Evolutionary conservation across 108 stramenopile species (phyloP), one percentile per base, ranked within the genome.

Genomic region (Fragilariopsis cylindrus): DNA sequence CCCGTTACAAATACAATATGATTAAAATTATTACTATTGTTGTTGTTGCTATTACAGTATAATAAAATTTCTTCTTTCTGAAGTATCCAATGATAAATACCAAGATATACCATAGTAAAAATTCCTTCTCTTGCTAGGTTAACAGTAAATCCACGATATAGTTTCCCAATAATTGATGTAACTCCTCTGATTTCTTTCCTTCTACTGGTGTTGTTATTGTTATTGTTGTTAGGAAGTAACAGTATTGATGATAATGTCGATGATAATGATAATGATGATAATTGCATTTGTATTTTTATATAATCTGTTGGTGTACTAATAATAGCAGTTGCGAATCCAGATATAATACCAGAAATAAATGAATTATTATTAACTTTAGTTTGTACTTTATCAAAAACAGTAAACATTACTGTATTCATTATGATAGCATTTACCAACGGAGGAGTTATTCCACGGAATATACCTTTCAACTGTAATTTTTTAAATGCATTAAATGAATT

Each of bases 91-190:
- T 84, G 80, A 56, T 76, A 85, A 44, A 80, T 45, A 3, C 84
- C 84, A 2, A 85, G 65, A 73, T 85, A 85, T 3, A 80, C 81
- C 78, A 76, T 76, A 42, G 81, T 85, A 56, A 85, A 85, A 40
- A 85, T 71, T 45, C 84, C 84, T 69, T 85, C 84, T 21, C 84
- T 47, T 41, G 56, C 81, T 9, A 85, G 60, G 71, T 85, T 82
- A 16, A 74, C 60, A 12, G 69, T 15, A 60, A 82, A 81, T 48
- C 84, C 84, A 11, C 81, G 76, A 53, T 66, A 85, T 13, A 85
- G 56, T 12, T 9, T 63, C 9, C 13, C 12, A 11, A 11, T 9
- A 41, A 63, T n/a, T 12, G 41, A 30, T 30, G 30, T 30, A 30
- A 30, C 30, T 30, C 30, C 30, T 2, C 30, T 30, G 30, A 30